Evolutionary conservation across 495 filamentous ascomycete genomes (phyloP).

Genomic region (Schizothecium vesticola): DNA sequence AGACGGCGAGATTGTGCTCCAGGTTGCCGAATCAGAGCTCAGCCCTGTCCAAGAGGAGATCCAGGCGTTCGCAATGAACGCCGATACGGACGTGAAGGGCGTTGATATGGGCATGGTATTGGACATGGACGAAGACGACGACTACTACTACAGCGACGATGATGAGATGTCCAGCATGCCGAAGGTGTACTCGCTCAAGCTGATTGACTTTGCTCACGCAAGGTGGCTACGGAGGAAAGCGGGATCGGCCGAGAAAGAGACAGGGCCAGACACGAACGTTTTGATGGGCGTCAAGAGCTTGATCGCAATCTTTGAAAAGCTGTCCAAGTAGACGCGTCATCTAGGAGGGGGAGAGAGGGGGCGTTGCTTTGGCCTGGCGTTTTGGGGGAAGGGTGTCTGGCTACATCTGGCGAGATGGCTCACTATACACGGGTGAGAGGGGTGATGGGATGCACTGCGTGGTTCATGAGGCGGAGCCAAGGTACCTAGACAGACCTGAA

Average conservation of each 20-base stretch:
- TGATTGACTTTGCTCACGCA: constrained; percentile 98
- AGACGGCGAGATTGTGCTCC: constrained; percentile 23
- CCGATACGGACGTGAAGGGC: constrained; percentile 6
- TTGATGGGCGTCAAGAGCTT: constrained; percentile 71
- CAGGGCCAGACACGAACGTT: constrained; percentile 79
- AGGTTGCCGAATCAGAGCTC: constrained; percentile 7
- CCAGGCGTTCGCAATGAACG: constrained; percentile 16
- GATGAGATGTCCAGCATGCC: constrained; percentile 62
- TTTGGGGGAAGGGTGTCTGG: background rate
- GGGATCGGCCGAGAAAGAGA: background rate
- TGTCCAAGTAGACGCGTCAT: constrained; percentile 33
- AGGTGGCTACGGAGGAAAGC: constrained; percentile 69
- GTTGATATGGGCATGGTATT: background rate
- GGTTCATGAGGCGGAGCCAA: background rate
- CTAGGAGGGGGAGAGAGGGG: background rate
- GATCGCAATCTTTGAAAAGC: constrained; percentile 61
- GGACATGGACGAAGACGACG: constrained; percentile 41
- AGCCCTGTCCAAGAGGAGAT: constrained; percentile 14
- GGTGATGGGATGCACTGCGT: background rate
- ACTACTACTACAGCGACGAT: constrained; percentile 55
- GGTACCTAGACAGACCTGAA: background rate
- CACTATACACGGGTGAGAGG: background rate
- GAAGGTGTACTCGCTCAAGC: constrained; percentile 71
- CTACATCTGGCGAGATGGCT: background rate
- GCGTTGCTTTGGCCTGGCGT: constrained; percentile 1